These are phyloP conservation scores for Ensete ventricosum DNA, from an alignment of 176 grass and related monocot genomes.

Conservation along the genomic window DNA sequence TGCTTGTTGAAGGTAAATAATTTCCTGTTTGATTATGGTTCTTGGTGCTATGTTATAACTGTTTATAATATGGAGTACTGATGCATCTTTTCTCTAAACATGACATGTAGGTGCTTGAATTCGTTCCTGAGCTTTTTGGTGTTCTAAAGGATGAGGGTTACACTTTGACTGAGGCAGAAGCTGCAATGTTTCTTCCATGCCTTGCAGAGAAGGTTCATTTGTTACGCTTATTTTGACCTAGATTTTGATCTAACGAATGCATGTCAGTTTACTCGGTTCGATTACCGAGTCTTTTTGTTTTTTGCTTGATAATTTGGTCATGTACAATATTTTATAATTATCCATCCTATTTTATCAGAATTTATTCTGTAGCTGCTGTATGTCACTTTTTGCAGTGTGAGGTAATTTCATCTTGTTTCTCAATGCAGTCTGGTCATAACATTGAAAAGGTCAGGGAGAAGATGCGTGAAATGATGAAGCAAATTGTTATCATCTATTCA, in stretches of 20 bases:
- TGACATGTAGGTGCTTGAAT: conserved; percentile 66
- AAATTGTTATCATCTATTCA: conserved; percentile 75
- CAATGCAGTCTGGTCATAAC: conserved; percentile 89
- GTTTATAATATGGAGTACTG: conserved; percentile 8
- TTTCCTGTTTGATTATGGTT: not conserved
- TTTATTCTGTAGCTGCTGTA: not conserved
- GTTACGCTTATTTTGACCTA: not conserved
- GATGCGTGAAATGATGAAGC: conserved; percentile 94
- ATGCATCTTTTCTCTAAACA: conserved; percentile 9
- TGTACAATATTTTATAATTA: too few species aligned
- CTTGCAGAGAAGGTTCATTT: conserved; percentile 69
- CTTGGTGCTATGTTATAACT: not conserved
- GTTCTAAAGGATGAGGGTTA: conserved; percentile 81
- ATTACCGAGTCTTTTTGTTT: too few species aligned
- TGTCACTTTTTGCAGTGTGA: not conserved
- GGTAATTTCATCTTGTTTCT: not conserved
- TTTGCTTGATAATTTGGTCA: too few species aligned
- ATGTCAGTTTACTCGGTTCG: not conserved
- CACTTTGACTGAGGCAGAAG: conserved; percentile 84
- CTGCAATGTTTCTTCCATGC: conserved; percentile 91
- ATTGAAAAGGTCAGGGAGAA: conserved; percentile 95
- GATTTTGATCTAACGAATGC: not conserved
- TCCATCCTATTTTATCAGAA: too few species aligned
- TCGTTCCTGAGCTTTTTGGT: conserved; percentile 94
- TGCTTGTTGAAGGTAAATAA: conserved; percentile 81